These are phyloP conservation scores for Cydonia oblonga DNA, from an alignment of 331 rosid genomes.

Conservation along the genomic window DNA sequence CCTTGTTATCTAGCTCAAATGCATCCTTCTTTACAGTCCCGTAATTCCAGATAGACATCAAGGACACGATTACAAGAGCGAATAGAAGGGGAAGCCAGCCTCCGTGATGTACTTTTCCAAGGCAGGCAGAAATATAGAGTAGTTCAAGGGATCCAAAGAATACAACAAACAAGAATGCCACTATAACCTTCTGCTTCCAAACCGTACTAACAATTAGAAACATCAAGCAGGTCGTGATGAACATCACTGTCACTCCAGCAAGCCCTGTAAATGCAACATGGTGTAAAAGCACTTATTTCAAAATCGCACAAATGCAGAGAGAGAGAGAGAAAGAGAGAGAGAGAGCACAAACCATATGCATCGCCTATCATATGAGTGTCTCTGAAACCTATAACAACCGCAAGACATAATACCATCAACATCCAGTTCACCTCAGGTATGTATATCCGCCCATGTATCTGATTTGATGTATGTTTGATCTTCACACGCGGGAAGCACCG, in stretches of 20 bases:
- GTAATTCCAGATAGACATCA: constrained; percentile 25
- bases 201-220: constrained; percentile 13
- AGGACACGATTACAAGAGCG: constrained; percentile 2
- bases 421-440: constrained; percentile 34
- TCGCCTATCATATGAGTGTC: constrained; percentile 25
- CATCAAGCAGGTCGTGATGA: constrained; percentile 36
- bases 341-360: constrained; percentile 22
- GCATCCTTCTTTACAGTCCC: constrained; percentile 24
- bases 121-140: constrained; percentile 26
- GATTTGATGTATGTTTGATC: constrained; percentile 21
- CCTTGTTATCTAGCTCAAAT: constrained; percentile 22
- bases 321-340: background rate
- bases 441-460: constrained; percentile 30
- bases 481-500: constrained; percentile 28
- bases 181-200: constrained; percentile 16
- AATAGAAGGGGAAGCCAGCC: constrained; percentile 27
- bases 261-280: constrained; percentile 20
- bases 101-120: constrained; percentile 20
- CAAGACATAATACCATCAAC: constrained; percentile 26
- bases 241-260: constrained; percentile 29
- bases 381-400: constrained; percentile 26
- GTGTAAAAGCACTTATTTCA: background rate
- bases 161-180: constrained; percentile 10
- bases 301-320: background rate
- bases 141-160: constrained; percentile 23